Base-by-base conservation (phyloP, 2,329 filamentous ascomycete species). In the Cladophialophora immunda region DNA sequence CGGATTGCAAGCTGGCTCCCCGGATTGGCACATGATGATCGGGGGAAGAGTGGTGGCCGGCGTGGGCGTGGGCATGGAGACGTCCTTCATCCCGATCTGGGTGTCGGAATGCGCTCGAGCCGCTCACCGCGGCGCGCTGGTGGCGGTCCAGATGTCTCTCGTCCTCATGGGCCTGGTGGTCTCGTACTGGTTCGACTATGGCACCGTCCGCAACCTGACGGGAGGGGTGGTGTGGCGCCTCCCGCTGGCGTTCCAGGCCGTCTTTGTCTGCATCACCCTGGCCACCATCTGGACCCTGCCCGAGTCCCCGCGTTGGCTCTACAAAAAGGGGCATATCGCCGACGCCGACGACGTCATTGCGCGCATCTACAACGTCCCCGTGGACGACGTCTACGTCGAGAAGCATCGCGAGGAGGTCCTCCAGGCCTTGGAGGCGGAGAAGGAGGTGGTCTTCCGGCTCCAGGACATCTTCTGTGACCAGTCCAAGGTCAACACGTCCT, bases 1-100 rank as follows among this genome's bases (percentile, higher is more conserved):
- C 2, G 71, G 68, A 13, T 25, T 75, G 5, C 73, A 75, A 57
- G 62, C 71, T 3, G 58, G 70, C 7, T 62, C 72, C 0, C 72
- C 66, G 34, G 65, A 67, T 0, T 32, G 74, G 13, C 55, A 66
- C 3, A 72, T 74, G 36, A 72, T 75, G 50, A 53, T 75, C 6
- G 61, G 73, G 19, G 72, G 72, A 30, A 68, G 74, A 11, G 54
- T 75, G 7, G 68, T 75, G 8, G 68, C 71, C 0, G 74, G 73
- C 0, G 72, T 74, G 36, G 75, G 70, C 68, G 54, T 73, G 4
- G 45, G 45, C 17, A 50, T 50, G 4, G 15, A 50, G 4, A n/a
- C 45, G 15, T 5, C 45, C 15, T n/a, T 50, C 45, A 50, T 50
- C 45, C 45, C 45, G 22, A 25, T 50, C 45, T 50, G 45, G 45